Base-by-base conservation (phyloP, 2,329 filamentous ascomycete genomes). In the Davidsoniella virescens region DNA sequence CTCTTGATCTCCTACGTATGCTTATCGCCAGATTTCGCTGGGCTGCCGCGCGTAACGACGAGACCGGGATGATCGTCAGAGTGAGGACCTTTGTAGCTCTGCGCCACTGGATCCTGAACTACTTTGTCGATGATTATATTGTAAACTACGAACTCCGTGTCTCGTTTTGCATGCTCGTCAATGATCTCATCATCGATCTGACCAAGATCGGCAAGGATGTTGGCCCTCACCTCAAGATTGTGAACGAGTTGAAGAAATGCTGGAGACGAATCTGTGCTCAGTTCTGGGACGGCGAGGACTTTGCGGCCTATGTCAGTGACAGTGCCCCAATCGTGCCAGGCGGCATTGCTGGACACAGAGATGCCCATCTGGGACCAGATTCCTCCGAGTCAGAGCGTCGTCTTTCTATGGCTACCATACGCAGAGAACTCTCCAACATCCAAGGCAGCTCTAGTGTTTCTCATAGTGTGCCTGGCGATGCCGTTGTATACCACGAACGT, bases 61-160 rank as follows among this genome's bases (percentile, higher is more conserved):
- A 95, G 61, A 79, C 81, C 52, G 92, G 92, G 38, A 84, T 87
- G 61, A 86, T 98, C 48, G 92, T 95, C n/a, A 79, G 90, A 46
- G 93, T 98, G 14, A 78, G 92, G 40, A 93, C 88, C 0, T 98
- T 96, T 67, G 92, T 95, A 23, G 92, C 92, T 6, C 72, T 96
- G 42, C 80, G 92, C 51, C 92, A 98, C 64, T 98, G 92, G 92
- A 88, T 96, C 52, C 67, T 98, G 55, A 98, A 98, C 63, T 98
- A 98, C 64, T 98, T 96, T 57, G 74, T 85, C 50, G 92, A 98
- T 61, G 92, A 98, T 61, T 98, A 94, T 62, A 77, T 93, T 39
- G 65, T 82, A 20, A 79, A 88, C 60, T 80, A 82, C 60, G 69
- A 75, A 42, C 70, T 96, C 29, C 80, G 90, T 7, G 69, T 75